Base-by-base conservation (phyloP, 108 stramenopile species). In the Cyclotella kingstonii region DNA sequence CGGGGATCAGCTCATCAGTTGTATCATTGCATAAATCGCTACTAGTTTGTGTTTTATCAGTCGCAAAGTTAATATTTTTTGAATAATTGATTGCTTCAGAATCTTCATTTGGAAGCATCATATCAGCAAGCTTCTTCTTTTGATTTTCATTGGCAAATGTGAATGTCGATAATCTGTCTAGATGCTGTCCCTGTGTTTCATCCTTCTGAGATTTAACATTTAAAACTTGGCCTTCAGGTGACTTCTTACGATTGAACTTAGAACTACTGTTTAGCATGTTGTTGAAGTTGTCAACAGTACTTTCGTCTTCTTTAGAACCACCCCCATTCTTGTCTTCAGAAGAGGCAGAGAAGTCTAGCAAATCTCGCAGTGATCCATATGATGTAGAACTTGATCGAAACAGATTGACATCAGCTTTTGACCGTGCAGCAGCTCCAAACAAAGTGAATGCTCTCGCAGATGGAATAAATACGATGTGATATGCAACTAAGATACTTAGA, bases 81-180 rank as follows among this genome's bases (percentile, higher is more conserved):
- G n/a, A n/a, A n/a, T n/a, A n/a, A n/a, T n/a, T n/a, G n/a, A n/a
- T n/a, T n/a, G 10, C 15, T 21, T 53, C 33, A 3, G 5, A n/a
- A n/a, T n/a, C n/a, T n/a, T n/a, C n/a, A n/a, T n/a, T n/a, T n/a
- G n/a, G 34, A 4, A 9, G 17, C 35, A 14, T 29, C 25, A 33
- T 25, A 35, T 36, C 52, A 3, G 34, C 52, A 21, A 34, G 34
- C 1, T 26, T 53, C 33, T 17, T 36, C 5, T 4, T 4, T 38
- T 8, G 10, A 33, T 35, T 21, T 10, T 4, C 34, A 50, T 12
- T 9, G 18, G 52, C 18, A 18, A 53, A 53, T 9, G 52, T 38
- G 18, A 33, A 53, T 0, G 52, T 53, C 22, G 35, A 33, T 35
- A 53, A 17, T 5, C 52, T 33, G 35, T 53, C 52, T 5, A 53